These are phyloP conservation scores for Paraphoma chrysanthemicola DNA, from an alignment of 2,329 filamentous ascomycete species.

Conservation along the genomic window DNA sequence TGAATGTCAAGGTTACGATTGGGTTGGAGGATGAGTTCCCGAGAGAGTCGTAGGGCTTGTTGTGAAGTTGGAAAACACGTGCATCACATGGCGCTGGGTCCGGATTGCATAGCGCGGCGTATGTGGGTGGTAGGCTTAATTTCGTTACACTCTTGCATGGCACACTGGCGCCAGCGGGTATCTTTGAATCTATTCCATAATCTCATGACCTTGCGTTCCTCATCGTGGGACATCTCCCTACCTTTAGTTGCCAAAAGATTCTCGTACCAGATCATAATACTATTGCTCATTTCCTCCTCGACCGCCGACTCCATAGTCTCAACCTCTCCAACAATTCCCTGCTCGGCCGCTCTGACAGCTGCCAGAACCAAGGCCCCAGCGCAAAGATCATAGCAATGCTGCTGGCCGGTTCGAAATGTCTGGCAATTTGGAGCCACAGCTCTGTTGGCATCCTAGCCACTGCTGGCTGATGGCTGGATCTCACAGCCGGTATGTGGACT, in stretches of 20 bases:
- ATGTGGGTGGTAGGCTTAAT: neutral
- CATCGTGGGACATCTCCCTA: neutral
- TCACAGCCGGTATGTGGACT: neutral
- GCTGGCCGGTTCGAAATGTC: conserved; percentile 45
- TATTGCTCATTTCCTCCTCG: conserved; percentile 1
- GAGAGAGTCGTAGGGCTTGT: conserved; percentile 10
- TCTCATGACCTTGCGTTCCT: neutral
- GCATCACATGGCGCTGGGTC: neutral
- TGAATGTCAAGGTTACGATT: conserved; percentile 96
- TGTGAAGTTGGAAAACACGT: neutral
- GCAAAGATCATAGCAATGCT: conserved; percentile 48
- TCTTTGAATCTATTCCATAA: neutral
- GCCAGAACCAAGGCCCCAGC: conserved; percentile 25
- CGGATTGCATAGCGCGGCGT: conserved; percentile 26
- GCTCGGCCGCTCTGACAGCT: conserved; percentile 15
- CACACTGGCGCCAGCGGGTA: neutral
- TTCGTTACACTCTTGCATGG: conserved; percentile 4
- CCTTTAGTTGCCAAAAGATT: too few species aligned
- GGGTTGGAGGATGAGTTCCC: conserved; percentile 95
- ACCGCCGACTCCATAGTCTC: conserved; percentile 22
- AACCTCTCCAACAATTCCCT: conserved; percentile 16
- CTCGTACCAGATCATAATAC: too few species aligned
- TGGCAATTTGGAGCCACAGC: conserved; percentile 50
- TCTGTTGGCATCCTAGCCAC: conserved; percentile 46
- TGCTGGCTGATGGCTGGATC: conserved; percentile 1